A percentile compares a stretch with the other conserved stretches of the same genome.
phyloP scores from a whole-genome alignment of 148 eudicot species.

The Chenopodium formosanum region DNA sequence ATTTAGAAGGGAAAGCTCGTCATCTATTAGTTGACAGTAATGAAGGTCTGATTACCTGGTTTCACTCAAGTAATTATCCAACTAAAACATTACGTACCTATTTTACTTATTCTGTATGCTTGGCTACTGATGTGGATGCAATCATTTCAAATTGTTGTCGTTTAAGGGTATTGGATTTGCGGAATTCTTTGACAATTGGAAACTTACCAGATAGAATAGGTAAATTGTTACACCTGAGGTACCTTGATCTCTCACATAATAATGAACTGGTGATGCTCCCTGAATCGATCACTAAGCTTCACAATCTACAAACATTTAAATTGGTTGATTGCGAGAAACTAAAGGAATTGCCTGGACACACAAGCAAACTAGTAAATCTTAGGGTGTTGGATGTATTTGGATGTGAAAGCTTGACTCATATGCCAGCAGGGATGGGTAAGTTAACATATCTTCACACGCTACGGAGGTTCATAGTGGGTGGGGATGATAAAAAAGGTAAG shows the following conservation, averaged over 20 bases:
- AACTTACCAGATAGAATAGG: neutral
- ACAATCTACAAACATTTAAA: neutral
- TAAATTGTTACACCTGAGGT: neutral
- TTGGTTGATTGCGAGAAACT: neutral
- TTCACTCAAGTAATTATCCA: too few species aligned
- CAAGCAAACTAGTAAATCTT: slow-evolving; percentile 21
- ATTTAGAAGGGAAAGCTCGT: too few species aligned
- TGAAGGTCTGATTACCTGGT: too few species aligned
- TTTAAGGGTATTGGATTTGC: neutral
- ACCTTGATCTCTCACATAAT: neutral
- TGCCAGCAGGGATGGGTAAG: slow-evolving; percentile 17
- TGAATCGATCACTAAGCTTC: neutral
- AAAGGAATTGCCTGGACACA: slow-evolving; percentile 17
- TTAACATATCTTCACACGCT: slow-evolving; percentile 22
- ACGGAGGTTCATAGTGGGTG: neutral
- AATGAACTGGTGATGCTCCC: neutral
- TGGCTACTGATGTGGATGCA: too few species aligned
- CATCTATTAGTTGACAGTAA: too few species aligned
- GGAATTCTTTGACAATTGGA: too few species aligned
- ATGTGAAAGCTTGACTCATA: neutral
- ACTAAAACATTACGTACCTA: too few species aligned
- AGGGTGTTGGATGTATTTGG: neutral
- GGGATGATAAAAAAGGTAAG: neutral
- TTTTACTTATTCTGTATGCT: too few species aligned
- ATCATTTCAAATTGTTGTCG: too few species aligned